These are phyloP conservation scores for Saraca asoca DNA, from an alignment of 331 rosid species.

Conservation along the genomic window DNA sequence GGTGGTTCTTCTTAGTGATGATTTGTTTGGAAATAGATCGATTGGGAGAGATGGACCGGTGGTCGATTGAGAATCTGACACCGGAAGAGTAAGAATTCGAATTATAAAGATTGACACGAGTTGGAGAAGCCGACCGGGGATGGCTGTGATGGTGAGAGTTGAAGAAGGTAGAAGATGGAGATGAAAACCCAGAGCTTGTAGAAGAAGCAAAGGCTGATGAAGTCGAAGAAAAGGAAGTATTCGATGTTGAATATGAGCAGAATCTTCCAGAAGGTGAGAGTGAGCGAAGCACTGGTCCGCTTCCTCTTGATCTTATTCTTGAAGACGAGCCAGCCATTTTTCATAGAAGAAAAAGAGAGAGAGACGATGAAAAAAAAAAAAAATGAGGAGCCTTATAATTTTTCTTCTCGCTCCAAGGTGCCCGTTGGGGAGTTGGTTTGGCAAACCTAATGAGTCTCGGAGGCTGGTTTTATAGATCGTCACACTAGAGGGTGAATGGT, in stretches of 20 bases:
- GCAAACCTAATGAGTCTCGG: slow-evolving; percentile 91
- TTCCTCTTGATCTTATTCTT: slow-evolving; percentile 63
- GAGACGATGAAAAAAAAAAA: neutral
- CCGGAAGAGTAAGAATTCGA: slow-evolving; percentile 47
- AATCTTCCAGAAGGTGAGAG: slow-evolving; percentile 69
- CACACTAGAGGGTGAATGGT: slow-evolving; percentile 34
- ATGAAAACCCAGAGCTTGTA: slow-evolving; percentile 58
- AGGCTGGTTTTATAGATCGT: slow-evolving; percentile 58
- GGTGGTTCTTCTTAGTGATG: slow-evolving; percentile 51
- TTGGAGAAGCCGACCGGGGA: slow-evolving; percentile 74
- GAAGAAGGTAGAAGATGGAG: slow-evolving; percentile 52
- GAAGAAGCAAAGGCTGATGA: slow-evolving; percentile 81
- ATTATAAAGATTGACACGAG: slow-evolving; percentile 71
- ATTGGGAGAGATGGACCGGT: slow-evolving; percentile 77
- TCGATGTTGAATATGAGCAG: slow-evolving; percentile 50
- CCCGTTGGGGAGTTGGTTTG: slow-evolving; percentile 77
- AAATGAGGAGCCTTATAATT: neutral
- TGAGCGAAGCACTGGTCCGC: slow-evolving; percentile 79
- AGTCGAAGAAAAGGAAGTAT: slow-evolving; percentile 48
- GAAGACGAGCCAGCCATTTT: slow-evolving; percentile 59
- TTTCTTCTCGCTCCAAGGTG: slow-evolving; percentile 22
- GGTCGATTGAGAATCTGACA: slow-evolving; percentile 74
- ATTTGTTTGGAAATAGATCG: slow-evolving; percentile 61
- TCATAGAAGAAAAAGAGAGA: neutral
- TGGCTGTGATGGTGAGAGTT: slow-evolving; percentile 35